Conservation (phyloP, 169 alveolate genomes). For the Plasmodium adleri region DNA sequence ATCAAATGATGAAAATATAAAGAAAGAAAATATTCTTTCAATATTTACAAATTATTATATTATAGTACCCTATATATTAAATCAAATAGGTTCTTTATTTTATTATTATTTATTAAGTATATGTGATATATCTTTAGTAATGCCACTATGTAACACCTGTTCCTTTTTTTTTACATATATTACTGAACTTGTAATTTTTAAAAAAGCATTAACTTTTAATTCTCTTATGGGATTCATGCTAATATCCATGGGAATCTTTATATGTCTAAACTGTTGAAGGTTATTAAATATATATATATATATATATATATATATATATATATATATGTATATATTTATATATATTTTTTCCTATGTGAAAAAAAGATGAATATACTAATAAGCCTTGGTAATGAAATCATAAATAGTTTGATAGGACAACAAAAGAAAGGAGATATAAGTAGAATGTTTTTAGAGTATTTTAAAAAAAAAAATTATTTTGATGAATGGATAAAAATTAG, state of each 20-base stretch:
- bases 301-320: neutral
- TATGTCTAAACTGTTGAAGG: constrained; percentile 14
- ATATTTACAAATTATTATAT: constrained; percentile 12
- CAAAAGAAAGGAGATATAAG: constrained; percentile 52
- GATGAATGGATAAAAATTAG: constrained; percentile 61
- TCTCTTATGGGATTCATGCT: constrained; percentile 41
- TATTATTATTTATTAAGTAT: constrained; percentile 50
- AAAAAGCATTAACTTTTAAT: constrained; percentile 21
- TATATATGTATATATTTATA: too few species aligned
- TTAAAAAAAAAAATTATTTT: constrained; percentile 31
- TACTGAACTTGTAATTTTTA: constrained; percentile 42
- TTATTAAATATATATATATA: neutral
- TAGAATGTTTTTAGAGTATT: constrained; percentile 37
- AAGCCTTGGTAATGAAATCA: constrained; percentile 61
- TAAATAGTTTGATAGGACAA: neutral
- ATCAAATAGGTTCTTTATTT: constrained; percentile 59
- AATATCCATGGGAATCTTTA: constrained; percentile 14
- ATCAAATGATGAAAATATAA: constrained; percentile 1
- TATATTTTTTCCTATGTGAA: too few species aligned
- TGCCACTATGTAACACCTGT: constrained; percentile 49
- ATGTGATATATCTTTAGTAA: constrained; percentile 53
- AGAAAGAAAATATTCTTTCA: constrained; percentile 1
- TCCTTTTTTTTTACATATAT: constrained; percentile 62
- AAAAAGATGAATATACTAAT: constrained; percentile 7
- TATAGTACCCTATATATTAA: constrained; percentile 40